Percentiles rank a stretch among this genome's conserved stretches.
These are phyloP conservation scores for Yarrowia osloensis DNA, from an alignment of 805 yeast species.

Conservation along the genomic window DNA sequence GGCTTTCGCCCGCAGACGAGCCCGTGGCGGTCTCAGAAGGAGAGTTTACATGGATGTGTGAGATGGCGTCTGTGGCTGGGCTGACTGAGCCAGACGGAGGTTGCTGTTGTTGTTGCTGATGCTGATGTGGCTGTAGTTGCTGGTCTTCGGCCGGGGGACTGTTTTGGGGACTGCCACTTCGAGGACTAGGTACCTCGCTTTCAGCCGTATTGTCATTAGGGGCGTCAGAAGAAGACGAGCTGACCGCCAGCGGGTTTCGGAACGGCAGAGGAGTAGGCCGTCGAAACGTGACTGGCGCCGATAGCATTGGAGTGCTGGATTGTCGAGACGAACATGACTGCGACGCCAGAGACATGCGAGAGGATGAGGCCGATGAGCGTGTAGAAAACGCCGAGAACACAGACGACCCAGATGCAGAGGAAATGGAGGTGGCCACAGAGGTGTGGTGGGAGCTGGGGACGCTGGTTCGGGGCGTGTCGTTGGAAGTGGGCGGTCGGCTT, in stretches of 20 bases:
- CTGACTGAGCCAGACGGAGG: neutral
- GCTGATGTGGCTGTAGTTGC: neutral
- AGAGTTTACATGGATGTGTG: neutral
- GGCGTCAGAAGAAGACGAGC: neutral
- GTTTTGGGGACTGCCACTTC: slow-evolving; percentile 7
- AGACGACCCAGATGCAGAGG: slow-evolving; percentile 16
- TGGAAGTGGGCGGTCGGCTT: neutral
- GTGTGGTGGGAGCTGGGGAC: neutral
- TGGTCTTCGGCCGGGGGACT: neutral
- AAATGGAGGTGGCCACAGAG: neutral
- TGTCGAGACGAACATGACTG: neutral
- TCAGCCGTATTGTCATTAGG: neutral
- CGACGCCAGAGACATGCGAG: slow-evolving; percentile 3
- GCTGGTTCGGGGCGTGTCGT: neutral
- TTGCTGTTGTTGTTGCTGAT: too few relatives aligned
- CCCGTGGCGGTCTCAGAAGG: neutral
- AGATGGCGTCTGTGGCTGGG: slow-evolving; percentile 3
- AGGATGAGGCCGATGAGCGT: slow-evolving; percentile 1
- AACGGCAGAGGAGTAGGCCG: slow-evolving; percentile 12
- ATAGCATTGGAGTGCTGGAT: neutral
- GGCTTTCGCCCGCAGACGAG: neutral
- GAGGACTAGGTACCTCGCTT: slow-evolving; percentile 15
- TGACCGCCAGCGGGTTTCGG: neutral
- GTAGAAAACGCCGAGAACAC: slow-evolving; percentile 1
- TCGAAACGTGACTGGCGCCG: neutral